Evolutionary conservation across 495 filamentous ascomycete species (phyloP).

Genomic region (Collariella sp.): DNA sequence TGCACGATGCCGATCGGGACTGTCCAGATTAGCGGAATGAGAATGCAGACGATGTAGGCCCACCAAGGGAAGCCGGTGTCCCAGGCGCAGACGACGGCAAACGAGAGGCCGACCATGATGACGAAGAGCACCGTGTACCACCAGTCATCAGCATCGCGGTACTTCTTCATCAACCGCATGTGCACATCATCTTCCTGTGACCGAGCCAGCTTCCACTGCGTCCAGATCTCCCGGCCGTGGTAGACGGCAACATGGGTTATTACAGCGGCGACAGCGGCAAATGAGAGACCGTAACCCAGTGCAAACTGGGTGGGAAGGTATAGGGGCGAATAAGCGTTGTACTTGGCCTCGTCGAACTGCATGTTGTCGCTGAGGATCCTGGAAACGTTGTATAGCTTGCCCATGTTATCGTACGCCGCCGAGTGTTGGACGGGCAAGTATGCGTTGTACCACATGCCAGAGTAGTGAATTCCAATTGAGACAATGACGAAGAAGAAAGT

Average conservation of each 20-base stretch:
- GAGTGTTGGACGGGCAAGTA: constrained; percentile 50
- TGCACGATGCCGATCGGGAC: constrained; percentile 52
- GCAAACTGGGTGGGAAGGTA: constrained; percentile 56
- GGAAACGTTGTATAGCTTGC: constrained; percentile 47
- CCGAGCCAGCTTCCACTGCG: constrained; percentile 40
- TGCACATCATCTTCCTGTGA: constrained; percentile 61
- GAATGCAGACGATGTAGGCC: constrained; percentile 55
- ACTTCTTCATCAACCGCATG: constrained; percentile 52
- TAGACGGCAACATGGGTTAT: constrained; percentile 55
- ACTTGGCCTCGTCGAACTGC: constrained; percentile 44
- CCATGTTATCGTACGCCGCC: constrained; percentile 53
- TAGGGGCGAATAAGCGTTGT: constrained; percentile 51
- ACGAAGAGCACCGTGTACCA: constrained; percentile 43
- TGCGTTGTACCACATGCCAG: constrained; percentile 54
- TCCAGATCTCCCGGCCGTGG: constrained; percentile 53
- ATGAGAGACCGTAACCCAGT: constrained; percentile 57
- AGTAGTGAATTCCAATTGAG: constrained; percentile 52
- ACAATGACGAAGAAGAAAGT: constrained; percentile 44
- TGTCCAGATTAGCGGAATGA: constrained; percentile 46
- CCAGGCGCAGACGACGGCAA: constrained; percentile 51
- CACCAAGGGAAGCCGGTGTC: constrained; percentile 56
- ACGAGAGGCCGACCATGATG: constrained; percentile 38
- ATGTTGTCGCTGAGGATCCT: constrained; percentile 40
- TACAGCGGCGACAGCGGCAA: constrained; percentile 58
- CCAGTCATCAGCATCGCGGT: constrained; percentile 47